Evolutionary conservation across 208 protist species (phyloP), one percentile per base, ranked within the genome.

Genomic region (Borovskyia barvae): DNA sequence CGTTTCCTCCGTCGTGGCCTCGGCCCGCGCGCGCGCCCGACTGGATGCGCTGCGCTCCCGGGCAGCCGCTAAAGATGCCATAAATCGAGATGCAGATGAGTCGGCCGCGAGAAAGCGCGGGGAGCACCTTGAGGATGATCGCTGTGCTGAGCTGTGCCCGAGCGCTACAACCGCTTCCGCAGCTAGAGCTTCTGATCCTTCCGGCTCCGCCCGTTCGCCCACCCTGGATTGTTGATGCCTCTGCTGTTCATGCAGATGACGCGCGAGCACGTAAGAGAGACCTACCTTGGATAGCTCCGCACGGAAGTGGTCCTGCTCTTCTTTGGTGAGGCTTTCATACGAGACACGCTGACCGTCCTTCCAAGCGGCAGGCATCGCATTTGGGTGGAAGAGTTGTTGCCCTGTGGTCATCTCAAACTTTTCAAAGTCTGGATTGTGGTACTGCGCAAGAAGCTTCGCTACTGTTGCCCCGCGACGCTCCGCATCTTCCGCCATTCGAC

Each of bases 381-480:
- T 87, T 9, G 84, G 84, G 6, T 39, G 42, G 64, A 87, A 87
- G 49, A 87, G 53, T 2, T 67, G 84, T 56, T 82, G 71, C 8
- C 77, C 84, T 12, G 84, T 87, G 17, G 37, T 48, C 0, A 7
- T 36, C 33, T 74, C 78, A 43, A 72, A 83, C 26, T 26, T 52
- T 26, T 54, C 58, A 53, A 57, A 35, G 20, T 73, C 62, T 24
- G 57, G 66, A 48, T 64, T 47, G 56, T 67, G 65, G 47, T 61
- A 74, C 43, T 64, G 62, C 15, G 53, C 52, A 28, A 58, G 64
- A 24, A 74, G 66, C 25, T 41, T 28, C 42, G 62, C 72, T 8
- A 66, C 77, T 1, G 28, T 36, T 41, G 64, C n/a, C 42, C 63
- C 55, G 8, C 76, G 76, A 5, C 72, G 75, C 50, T 71, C 37